These are phyloP conservation scores for Austroboletus niveus DNA, from an alignment of 1,284 basidiomycete species.

Conservation along the genomic window DNA sequence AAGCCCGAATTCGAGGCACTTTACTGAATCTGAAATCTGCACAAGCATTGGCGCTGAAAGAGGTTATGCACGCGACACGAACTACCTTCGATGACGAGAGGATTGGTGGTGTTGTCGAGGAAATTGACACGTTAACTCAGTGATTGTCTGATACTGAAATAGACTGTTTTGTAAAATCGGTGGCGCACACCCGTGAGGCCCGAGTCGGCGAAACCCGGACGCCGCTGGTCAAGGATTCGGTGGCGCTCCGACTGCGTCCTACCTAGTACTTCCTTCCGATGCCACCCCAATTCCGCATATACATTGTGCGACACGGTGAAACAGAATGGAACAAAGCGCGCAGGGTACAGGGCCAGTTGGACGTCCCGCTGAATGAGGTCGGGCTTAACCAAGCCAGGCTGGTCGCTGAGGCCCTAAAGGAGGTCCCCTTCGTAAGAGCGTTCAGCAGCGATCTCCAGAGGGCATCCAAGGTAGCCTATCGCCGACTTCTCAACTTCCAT, in stretches of 20 bases:
- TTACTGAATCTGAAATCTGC: constrained; percentile 40
- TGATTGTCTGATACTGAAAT: constrained; percentile 2
- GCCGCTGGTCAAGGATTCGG: background rate
- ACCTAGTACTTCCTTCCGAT: constrained; percentile 9
- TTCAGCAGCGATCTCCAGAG: constrained; percentile 67
- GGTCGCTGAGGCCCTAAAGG: constrained; percentile 51
- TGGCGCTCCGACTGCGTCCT: background rate
- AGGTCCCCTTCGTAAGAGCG: constrained; percentile 49
- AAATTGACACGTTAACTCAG: constrained; percentile 40
- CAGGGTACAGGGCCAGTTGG: constrained; percentile 70
- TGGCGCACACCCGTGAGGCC: too few relatives aligned
- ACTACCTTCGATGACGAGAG: constrained; percentile 56
- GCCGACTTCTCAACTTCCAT: background rate
- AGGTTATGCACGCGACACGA: constrained; percentile 41
- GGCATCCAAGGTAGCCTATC: constrained; percentile 50
- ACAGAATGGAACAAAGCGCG: constrained; percentile 60
- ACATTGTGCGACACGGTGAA: constrained; percentile 74
- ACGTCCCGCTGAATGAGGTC: constrained; percentile 58
- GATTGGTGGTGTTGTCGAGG: constrained; percentile 48
- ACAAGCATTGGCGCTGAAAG: constrained; percentile 36
- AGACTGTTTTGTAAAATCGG: too few relatives aligned
- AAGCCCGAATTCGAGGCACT: constrained; percentile 38
- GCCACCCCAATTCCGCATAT: constrained; percentile 42
- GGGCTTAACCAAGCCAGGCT: constrained; percentile 57
- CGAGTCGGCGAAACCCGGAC: background rate